phyloP scores from a whole-genome alignment of 495 filamentous ascomycete species.

The Neurospora sp. region DNA sequence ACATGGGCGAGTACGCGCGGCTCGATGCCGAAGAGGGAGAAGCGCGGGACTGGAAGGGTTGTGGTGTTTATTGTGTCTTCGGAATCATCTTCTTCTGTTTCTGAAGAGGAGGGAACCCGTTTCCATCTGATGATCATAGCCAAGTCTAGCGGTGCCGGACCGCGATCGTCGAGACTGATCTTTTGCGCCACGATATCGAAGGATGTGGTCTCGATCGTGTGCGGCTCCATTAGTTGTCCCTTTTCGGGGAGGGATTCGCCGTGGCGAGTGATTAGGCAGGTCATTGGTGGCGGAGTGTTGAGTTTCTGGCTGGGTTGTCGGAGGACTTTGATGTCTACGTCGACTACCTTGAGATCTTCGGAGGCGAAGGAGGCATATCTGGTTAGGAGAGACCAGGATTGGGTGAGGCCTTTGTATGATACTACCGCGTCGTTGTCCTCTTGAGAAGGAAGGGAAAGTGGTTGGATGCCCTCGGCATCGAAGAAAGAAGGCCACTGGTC shows the following conservation, averaged over 20 bases:
- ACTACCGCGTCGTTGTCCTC: conserved; percentile 1
- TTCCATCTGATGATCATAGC: conserved; percentile 69
- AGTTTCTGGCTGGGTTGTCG: conserved; percentile 37
- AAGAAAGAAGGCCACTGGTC: conserved; percentile 84
- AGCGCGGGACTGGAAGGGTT: conserved; percentile 61
- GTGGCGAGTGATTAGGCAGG: conserved; percentile 8
- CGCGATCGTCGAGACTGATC: conserved; percentile 65
- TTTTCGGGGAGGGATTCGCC: conserved; percentile 16
- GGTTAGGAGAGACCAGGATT: conserved; percentile 69
- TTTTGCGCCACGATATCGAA: conserved; percentile 68
- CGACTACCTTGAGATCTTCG: conserved; percentile 58
- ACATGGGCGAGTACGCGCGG: conserved; percentile 74
- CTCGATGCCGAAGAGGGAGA: conserved; percentile 69
- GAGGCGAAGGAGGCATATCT: conserved; percentile 63
- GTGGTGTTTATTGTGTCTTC: conserved; percentile 36
- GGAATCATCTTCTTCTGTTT: not conserved
- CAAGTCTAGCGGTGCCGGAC: conserved; percentile 60
- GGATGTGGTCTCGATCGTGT: conserved; percentile 55
- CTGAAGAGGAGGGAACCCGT: conserved; percentile 24
- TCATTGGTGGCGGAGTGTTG: conserved; percentile 25
- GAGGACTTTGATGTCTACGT: conserved; percentile 47
- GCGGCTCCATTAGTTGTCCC: conserved; percentile 36
- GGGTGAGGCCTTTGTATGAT: conserved; percentile 51
- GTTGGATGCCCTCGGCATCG: conserved; percentile 33
- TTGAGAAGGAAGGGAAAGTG: conserved; percentile 1